A percentile compares a stretch with the other conserved stretches of the same genome.
phyloP scores from a whole-genome alignment of 441 rosid species.

The Monsonia emarginata region DNA sequence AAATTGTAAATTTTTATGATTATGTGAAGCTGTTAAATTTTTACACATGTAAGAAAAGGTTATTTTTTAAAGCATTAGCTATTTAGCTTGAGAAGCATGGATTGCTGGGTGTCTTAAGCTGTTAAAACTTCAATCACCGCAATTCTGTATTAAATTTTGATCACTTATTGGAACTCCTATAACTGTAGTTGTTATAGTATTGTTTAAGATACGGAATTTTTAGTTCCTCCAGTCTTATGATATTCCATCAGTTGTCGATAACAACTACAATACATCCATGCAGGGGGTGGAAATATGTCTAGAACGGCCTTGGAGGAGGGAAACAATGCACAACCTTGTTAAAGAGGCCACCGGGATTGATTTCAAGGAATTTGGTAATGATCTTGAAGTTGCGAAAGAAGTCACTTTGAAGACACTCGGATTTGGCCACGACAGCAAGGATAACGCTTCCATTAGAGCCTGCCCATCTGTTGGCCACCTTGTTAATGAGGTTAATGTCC shows the following conservation, averaged over 20 bases:
- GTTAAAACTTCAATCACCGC: neutral
- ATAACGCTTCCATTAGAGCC: constrained; percentile 54
- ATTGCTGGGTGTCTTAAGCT: neutral
- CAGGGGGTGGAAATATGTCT: constrained; percentile 78
- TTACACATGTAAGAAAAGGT: neutral
- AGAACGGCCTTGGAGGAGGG: constrained; percentile 88
- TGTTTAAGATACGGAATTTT: neutral
- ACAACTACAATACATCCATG: constrained; percentile 20
- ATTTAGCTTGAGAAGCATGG: neutral
- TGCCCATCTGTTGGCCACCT: constrained; percentile 76
- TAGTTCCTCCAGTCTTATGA: neutral
- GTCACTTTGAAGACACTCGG: constrained; percentile 43
- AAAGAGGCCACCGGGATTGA: constrained; percentile 63
- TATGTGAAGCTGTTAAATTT: neutral
- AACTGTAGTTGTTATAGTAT: neutral
- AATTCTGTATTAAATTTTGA: neutral
- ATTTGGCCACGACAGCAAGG: constrained; percentile 50
- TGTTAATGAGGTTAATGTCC: constrained; percentile 57
- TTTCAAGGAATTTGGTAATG: constrained; percentile 46
- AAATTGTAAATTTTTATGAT: neutral
- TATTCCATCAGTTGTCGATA: neutral
- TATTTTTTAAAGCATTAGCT: neutral
- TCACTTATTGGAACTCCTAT: neutral
- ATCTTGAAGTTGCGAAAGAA: constrained; percentile 58
- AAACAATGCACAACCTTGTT: constrained; percentile 92